Conservation (phyloP, 1,284 basidiomycete species). For the Clitocybe nebularis region DNA sequence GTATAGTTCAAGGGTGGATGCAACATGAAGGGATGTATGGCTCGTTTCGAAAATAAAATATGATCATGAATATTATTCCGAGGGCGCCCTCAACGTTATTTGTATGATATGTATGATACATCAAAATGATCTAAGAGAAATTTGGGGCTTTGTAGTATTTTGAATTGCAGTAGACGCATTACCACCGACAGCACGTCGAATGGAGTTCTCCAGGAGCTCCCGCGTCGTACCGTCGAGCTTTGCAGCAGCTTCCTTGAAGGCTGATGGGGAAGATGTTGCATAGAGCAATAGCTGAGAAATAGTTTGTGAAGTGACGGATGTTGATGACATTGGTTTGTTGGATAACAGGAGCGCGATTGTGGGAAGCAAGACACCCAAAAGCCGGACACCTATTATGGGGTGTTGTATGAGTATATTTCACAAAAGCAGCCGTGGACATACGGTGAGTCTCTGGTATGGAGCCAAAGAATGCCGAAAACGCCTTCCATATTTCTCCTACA, state of each 20-base stretch:
- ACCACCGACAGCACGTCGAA: constrained; percentile 71
- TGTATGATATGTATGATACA: no score
- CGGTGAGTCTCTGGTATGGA: constrained; percentile 60
- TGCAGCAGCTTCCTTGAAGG: constrained; percentile 85
- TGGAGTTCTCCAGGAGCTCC: constrained; percentile 72
- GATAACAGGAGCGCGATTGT: constrained; percentile 76
- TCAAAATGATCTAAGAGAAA: constrained; percentile 71
- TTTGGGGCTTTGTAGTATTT: constrained; percentile 62
- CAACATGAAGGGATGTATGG: no score
- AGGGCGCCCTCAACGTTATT: no score
- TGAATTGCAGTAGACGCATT: constrained; percentile 28
- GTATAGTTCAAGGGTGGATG: no score
- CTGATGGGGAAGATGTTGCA: constrained; percentile 68
- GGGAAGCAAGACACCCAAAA: constrained; percentile 78
- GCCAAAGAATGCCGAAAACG: constrained; percentile 65
- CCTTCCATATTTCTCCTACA: constrained; percentile 78
- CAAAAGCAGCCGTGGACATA: constrained; percentile 23
- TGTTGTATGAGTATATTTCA: no score
- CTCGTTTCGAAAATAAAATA: no score
- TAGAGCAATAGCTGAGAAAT: constrained; percentile 75
- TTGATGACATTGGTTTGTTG: constrained; percentile 39
- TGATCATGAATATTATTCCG: no score
- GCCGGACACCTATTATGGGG: constrained; percentile 49
- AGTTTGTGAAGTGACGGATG: constrained; percentile 56
- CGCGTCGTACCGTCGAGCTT: constrained; percentile 60